Evolutionary conservation across 1,139 yeast genomes (phyloP).

Genomic region (Trichomonascaceae sp.): DNA sequence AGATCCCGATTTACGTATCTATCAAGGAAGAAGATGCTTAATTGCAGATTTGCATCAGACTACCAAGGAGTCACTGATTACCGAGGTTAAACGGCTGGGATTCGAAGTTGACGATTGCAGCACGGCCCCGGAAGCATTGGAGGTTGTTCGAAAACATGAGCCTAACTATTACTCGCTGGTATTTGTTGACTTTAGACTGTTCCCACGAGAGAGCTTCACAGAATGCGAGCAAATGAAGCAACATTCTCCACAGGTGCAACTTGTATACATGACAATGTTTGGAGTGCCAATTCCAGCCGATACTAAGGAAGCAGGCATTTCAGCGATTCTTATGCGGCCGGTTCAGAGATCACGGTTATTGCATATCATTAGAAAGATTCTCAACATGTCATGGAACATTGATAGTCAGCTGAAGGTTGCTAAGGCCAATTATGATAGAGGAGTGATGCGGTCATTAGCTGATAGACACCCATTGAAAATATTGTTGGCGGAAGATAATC

Average conservation of each 20-base stretch:
- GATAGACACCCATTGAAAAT: constrained; percentile 43
- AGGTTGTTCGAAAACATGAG: constrained; percentile 14
- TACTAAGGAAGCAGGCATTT: constrained; percentile 19
- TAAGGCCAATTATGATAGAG: constrained; percentile 21
- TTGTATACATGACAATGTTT: constrained; percentile 23
- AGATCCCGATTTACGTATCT: constrained; percentile 22
- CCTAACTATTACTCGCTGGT: constrained; percentile 21
- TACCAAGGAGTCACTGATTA: constrained; percentile 32
- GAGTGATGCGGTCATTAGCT: constrained; percentile 33
- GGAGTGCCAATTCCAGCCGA: constrained; percentile 16
- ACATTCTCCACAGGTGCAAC: constrained; percentile 28
- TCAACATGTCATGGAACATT: constrained; percentile 20
- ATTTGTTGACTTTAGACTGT: constrained; percentile 24
- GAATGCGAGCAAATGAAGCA: constrained; percentile 24
- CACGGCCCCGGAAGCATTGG: constrained; percentile 16
- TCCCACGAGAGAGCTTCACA: constrained; percentile 17
- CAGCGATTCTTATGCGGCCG: constrained; percentile 26
- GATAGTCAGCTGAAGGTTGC: constrained; percentile 27
- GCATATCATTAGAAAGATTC: constrained; percentile 22
- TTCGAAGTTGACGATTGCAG: constrained; percentile 15
- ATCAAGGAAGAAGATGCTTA: constrained; percentile 30
- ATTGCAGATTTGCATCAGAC: constrained; percentile 36
- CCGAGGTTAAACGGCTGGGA: constrained; percentile 20
- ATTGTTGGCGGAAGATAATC: constrained; percentile 80
- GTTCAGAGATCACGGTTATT: constrained; percentile 21